Evolutionary conservation across 805 yeast genomes (phyloP).

Genomic region (Isabelozyma heimii): DNA sequence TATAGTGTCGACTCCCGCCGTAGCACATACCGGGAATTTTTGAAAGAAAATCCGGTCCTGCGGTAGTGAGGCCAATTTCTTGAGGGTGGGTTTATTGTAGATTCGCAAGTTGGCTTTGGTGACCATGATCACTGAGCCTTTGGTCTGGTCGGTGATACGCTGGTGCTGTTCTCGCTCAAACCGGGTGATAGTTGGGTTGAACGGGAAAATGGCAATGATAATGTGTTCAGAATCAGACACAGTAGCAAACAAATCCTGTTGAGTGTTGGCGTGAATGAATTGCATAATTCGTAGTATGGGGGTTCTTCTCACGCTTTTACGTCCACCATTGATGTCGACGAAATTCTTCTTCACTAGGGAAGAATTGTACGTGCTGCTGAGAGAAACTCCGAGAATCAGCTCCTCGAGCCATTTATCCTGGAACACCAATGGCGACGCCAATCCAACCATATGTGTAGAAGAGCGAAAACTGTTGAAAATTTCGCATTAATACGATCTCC

Average conservation of each 20-base stretch:
- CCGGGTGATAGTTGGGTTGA: slow-evolving; percentile 18
- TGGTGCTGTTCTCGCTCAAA: slow-evolving; percentile 30
- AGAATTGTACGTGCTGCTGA: slow-evolving; percentile 5
- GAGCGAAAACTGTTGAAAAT: background rate
- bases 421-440: slow-evolving; percentile 16
- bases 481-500: background rate
- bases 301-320: slow-evolving; percentile 7
- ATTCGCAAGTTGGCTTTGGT: slow-evolving; percentile 26
- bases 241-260: slow-evolving; percentile 24
- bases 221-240: slow-evolving; percentile 31
- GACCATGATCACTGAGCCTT: slow-evolving; percentile 23
- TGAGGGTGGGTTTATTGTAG: slow-evolving; percentile 9
- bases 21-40: slow-evolving; percentile 2
- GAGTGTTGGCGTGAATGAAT: slow-evolving; percentile 18
- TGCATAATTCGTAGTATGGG: slow-evolving; percentile 27
- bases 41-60: slow-evolving; percentile 1
- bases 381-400: slow-evolving; percentile 6
- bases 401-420: slow-evolving; percentile 23
- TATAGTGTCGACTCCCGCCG: slow-evolving; percentile 12
- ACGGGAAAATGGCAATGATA: slow-evolving; percentile 28
- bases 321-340: slow-evolving; percentile 4
- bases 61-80: slow-evolving; percentile 6
- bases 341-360: slow-evolving; percentile 14
- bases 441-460: background rate
- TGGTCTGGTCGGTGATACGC: slow-evolving; percentile 32